Conservation (phyloP, 768 basidiomycete species). For the Kwoniella dejecticola region DNA sequence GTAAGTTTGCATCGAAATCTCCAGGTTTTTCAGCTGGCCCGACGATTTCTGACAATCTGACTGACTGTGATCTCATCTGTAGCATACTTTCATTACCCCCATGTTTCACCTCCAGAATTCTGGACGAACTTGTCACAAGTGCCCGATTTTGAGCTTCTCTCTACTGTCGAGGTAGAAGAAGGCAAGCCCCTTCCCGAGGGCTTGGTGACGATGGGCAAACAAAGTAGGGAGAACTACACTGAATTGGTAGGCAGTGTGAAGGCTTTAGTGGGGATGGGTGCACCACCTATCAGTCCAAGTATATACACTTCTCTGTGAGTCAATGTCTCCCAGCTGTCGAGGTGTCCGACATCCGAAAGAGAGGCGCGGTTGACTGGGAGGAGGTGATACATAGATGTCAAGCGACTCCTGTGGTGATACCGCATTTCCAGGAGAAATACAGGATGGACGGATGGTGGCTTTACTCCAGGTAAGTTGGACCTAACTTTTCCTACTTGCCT, state of each 20-base stretch:
- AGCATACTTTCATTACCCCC: slow-evolving; percentile 47
- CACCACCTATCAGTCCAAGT: slow-evolving; percentile 49
- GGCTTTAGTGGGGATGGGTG: slow-evolving; percentile 50
- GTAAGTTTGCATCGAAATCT: slow-evolving; percentile 26
- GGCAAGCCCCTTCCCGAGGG: slow-evolving; percentile 47
- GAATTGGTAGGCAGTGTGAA: slow-evolving; percentile 42
- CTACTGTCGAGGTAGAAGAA: slow-evolving; percentile 38
- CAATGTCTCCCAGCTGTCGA: too few relatives aligned
- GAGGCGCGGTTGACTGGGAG: too few relatives aligned
- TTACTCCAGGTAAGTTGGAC: slow-evolving; percentile 36
- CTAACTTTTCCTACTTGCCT: background rate
- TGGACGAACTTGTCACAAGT: slow-evolving; percentile 35
- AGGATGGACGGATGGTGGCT: slow-evolving; percentile 42
- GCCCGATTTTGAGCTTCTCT: slow-evolving; percentile 32
- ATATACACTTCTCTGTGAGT: slow-evolving; percentile 54
- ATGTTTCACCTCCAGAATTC: slow-evolving; percentile 29
- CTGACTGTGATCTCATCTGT: too few relatives aligned
- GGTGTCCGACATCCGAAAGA: too few relatives aligned
- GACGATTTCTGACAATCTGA: too few relatives aligned
- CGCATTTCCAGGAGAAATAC: slow-evolving; percentile 34
- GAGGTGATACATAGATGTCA: slow-evolving; percentile 39
- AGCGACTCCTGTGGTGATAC: slow-evolving; percentile 51
- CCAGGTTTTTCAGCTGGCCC: too few relatives aligned
- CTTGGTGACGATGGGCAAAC: slow-evolving; percentile 33
- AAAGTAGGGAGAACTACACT: slow-evolving; percentile 37